Evolutionary conservation across 2,329 filamentous ascomycete genomes (phyloP).

Genomic region (Colletotrichum godetiae): DNA sequence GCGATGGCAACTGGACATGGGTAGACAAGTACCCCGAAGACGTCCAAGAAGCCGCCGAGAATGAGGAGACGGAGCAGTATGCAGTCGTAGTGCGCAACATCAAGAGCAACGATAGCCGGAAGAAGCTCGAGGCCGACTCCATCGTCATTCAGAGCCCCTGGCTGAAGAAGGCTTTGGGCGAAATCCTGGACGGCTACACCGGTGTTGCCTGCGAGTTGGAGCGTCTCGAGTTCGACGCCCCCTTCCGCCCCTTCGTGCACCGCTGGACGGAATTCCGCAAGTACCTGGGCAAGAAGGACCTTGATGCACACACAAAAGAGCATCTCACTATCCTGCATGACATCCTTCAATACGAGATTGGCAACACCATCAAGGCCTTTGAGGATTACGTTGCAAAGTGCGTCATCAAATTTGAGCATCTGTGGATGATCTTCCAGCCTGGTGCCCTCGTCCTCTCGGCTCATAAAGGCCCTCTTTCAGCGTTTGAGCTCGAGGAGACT

Average conservation of each 20-base stretch:
- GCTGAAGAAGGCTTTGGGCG: constrained; percentile 66
- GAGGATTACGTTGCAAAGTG: constrained; percentile 64
- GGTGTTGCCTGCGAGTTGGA: constrained; percentile 69
- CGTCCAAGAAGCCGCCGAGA: constrained; percentile 67
- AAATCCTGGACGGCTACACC: constrained; percentile 67
- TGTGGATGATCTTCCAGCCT: constrained; percentile 66
- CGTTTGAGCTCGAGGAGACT: constrained; percentile 51
- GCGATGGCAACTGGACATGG: constrained; percentile 64
- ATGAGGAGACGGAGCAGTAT: constrained; percentile 70
- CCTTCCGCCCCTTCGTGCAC: constrained; percentile 74
- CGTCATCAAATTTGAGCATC: constrained; percentile 63
- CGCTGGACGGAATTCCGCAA: constrained; percentile 65
- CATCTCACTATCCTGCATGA: constrained; percentile 60
- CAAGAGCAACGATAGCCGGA: constrained; percentile 67
- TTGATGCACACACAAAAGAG: constrained; percentile 56
- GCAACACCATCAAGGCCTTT: constrained; percentile 59
- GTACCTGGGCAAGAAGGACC: constrained; percentile 52
- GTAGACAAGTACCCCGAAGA: constrained; percentile 65
- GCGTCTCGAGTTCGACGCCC: constrained; percentile 69
- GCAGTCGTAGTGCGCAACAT: constrained; percentile 70
- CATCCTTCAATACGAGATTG: constrained; percentile 62
- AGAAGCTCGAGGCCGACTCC: constrained; percentile 70
- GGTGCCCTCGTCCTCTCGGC: constrained; percentile 53
- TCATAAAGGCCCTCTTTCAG: constrained; percentile 52
- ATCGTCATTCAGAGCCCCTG: constrained; percentile 73